These are phyloP conservation scores for Salvia rosmarinus DNA, from an alignment of 257 asterid genomes.

Conservation along the genomic window DNA sequence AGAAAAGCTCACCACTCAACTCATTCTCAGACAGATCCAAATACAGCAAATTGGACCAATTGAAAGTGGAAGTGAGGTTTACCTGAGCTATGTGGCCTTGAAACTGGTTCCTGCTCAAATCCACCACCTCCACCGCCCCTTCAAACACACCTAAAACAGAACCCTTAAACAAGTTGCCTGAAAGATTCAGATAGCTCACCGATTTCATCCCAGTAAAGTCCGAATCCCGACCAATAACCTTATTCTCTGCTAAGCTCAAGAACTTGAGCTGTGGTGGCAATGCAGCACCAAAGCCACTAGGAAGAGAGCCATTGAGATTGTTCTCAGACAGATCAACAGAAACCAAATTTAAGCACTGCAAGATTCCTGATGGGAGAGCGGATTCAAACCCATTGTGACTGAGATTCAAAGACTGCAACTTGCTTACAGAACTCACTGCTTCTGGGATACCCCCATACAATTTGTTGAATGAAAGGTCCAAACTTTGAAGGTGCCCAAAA, in stretches of 20 bases:
- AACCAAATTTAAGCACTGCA: constrained; percentile 59
- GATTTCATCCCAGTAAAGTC: constrained; percentile 60
- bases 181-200: constrained; percentile 63
- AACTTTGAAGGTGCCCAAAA: constrained; percentile 67
- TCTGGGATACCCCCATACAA: constrained; percentile 82
- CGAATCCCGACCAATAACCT: constrained; percentile 62
- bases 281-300: constrained; percentile 63
- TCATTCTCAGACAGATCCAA: constrained; percentile 81
- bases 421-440: constrained; percentile 63
- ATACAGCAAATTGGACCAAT: constrained; percentile 65
- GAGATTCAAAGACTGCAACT: constrained; percentile 63
- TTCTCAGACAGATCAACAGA: constrained; percentile 71
- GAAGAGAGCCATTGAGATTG: constrained; percentile 60
- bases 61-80: constrained; percentile 58
- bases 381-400: constrained; percentile 64
- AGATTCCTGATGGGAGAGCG: constrained; percentile 58
- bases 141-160: constrained; percentile 63
- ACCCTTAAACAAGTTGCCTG: constrained; percentile 75
- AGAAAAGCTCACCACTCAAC: constrained; percentile 69
- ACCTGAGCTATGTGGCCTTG: constrained; percentile 85
- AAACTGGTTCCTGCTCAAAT: constrained; percentile 88
- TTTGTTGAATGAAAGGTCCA: constrained; percentile 81
- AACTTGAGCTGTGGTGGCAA: constrained; percentile 57
- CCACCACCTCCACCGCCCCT: constrained; percentile 74
- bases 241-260: constrained; percentile 71